Evolutionary conservation across 2,329 filamentous ascomycete species (phyloP).

Genomic region (Trichoderma sp.): DNA sequence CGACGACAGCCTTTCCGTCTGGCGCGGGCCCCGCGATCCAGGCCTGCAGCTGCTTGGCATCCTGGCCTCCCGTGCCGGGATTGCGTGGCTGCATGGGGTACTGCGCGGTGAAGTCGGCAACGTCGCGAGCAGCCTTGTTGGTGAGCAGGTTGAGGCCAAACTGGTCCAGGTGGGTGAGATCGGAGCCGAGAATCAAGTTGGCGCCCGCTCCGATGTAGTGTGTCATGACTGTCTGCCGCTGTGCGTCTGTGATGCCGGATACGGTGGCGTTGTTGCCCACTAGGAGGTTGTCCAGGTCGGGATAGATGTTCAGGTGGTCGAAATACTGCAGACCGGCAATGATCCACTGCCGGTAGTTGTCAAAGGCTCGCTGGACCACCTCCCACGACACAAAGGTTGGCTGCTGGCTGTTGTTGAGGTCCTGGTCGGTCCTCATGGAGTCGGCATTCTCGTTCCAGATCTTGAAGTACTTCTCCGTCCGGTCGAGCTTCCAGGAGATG

Average conservation of each 20-base stretch:
- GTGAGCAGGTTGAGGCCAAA: slow-evolving; percentile 30
- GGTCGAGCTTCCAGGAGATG: slow-evolving; percentile 33
- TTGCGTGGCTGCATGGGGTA: slow-evolving; percentile 32
- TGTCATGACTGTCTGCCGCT: slow-evolving; percentile 32
- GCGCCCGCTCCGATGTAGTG: slow-evolving; percentile 32
- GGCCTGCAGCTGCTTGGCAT: slow-evolving; percentile 31
- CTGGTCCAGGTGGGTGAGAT: slow-evolving; percentile 30
- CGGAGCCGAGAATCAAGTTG: slow-evolving; percentile 31
- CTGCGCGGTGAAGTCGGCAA: slow-evolving; percentile 31
- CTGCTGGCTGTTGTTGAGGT: slow-evolving; percentile 31
- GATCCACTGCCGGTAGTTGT: slow-evolving; percentile 33
- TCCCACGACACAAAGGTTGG: slow-evolving; percentile 29
- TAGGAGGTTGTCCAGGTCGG: slow-evolving; percentile 32
- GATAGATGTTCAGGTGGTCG: slow-evolving; percentile 28
- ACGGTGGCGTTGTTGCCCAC: slow-evolving; percentile 29
- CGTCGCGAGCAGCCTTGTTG: slow-evolving; percentile 28
- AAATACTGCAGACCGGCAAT: slow-evolving; percentile 30
- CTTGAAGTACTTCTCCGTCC: slow-evolving; percentile 30
- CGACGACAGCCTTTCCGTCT: slow-evolving; percentile 28
- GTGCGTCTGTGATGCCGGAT: slow-evolving; percentile 29
- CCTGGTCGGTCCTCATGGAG: slow-evolving; percentile 32
- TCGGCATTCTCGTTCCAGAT: slow-evolving; percentile 32
- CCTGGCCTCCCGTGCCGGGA: slow-evolving; percentile 31
- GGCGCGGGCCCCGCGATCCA: slow-evolving; percentile 32
- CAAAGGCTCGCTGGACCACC: slow-evolving; percentile 31